phyloP scores from a whole-genome alignment of 2,329 filamentous ascomycete species.

The Trichoderma semiorbis region DNA sequence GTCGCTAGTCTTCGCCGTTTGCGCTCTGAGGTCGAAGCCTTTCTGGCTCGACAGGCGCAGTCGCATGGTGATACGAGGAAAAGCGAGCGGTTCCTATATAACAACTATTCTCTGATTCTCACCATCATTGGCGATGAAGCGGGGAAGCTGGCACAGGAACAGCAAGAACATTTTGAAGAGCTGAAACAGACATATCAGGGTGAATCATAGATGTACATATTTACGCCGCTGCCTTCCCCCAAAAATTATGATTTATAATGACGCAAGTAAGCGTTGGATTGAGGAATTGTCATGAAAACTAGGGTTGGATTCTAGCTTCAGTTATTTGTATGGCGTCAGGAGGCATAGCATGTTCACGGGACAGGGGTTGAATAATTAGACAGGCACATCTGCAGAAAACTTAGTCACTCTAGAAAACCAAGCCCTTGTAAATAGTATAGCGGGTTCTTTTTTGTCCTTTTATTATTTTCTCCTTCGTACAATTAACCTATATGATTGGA shows the following conservation, averaged over 20 bases:
- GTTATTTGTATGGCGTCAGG: conserved; percentile 7
- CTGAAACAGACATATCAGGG: conserved; percentile 59
- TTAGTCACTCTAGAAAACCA: background rate
- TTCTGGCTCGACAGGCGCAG: conserved; percentile 74
- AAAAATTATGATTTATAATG: background rate
- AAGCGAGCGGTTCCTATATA: conserved; percentile 83
- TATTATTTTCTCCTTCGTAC: background rate
- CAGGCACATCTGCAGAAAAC: background rate
- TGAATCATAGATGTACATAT: conserved; percentile 22
- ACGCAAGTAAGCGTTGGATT: background rate
- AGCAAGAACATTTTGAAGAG: conserved; percentile 70
- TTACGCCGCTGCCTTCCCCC: background rate
- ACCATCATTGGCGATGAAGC: conserved; percentile 81
- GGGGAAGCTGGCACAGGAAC: conserved; percentile 71
- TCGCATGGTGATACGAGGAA: conserved; percentile 75
- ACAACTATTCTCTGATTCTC: conserved; percentile 92
- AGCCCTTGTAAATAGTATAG: background rate
- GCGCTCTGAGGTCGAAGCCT: conserved; percentile 76
- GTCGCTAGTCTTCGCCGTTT: conserved; percentile 74
- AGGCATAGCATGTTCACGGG: background rate
- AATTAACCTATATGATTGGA: background rate
- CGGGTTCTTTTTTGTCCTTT: background rate
- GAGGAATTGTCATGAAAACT: background rate
- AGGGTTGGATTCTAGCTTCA: background rate
- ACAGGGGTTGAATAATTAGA: conserved; percentile 17